Base-by-base conservation (phyloP, 2,329 filamentous ascomycete genomes). In the Fusarium sp. region DNA sequence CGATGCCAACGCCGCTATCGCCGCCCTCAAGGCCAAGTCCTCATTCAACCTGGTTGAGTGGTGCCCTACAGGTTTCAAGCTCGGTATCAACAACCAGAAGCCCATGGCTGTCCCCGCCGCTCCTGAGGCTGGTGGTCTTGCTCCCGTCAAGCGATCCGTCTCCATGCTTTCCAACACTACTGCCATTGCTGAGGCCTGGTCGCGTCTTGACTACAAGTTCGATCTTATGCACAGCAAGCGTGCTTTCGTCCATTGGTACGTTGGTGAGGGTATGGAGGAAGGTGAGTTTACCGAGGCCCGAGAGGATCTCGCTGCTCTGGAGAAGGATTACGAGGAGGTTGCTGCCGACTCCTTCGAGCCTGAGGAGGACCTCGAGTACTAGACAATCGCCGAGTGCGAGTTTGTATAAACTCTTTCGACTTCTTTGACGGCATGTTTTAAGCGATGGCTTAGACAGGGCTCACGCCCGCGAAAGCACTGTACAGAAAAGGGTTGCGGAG, bases 181-280 rank as follows among this genome's bases (percentile, higher is more conserved):
- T 26, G 89, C 89, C 76, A 92, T 92, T 71, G 87, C 89, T 62
- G 89, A 92, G 81, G 89, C 90, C 53, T 92, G 89, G 89, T 90
- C 88, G 63, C 87, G 89, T 68, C 85, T 92, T 48, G 89, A 91
- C 81, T 83, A 90, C 85, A 92, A 92, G 83, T 92, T 92, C 80
- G 89, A 92, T 74, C 89, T 92, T 74, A 92, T 92, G 90, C 91
- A 92, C 85, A 89, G 86, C 82, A 92, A 92, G 86, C 89, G 90
- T 71, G 89, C 90, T 62, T 92, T 92, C 74, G 89, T 92, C 45
- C 89, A 92, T 82, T 92, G 90, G 90, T 92, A 92, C 72, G 92
- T 96, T 54, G 92, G 92, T 71, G 92, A 96, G 83, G 92, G 92
- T 82, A 96, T 96, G 92, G 92, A 96, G 83, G 92, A 96, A 80